Evolutionary conservation across 169 alveolate species (phyloP).

Genomic region (Eimeria maxima): DNA sequence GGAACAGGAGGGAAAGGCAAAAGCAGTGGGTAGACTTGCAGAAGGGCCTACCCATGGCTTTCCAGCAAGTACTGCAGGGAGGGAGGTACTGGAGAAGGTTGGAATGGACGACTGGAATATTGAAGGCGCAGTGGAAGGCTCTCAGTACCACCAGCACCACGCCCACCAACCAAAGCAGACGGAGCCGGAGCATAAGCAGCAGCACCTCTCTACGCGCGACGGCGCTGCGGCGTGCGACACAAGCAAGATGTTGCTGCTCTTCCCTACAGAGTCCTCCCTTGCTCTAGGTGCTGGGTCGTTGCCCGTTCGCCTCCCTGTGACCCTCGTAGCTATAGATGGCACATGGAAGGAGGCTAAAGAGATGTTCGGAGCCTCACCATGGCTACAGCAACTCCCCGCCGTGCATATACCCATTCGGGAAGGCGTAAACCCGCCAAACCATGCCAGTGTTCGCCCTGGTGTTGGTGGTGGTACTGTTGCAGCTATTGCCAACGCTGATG

Average conservation of each 20-base stretch:
- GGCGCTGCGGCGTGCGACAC: constrained; percentile 65
- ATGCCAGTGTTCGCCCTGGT: background rate
- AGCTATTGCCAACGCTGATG: background rate
- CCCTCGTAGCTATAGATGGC: constrained; percentile 80
- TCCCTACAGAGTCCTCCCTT: constrained; percentile 72
- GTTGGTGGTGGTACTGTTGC: background rate
- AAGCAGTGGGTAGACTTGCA: background rate
- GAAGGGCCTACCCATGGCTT: background rate
- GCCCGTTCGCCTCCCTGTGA: constrained; percentile 78
- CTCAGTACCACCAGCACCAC: background rate
- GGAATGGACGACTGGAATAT: background rate
- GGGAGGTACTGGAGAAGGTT: constrained; percentile 9
- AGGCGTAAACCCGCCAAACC: background rate
- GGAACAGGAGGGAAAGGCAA: background rate
- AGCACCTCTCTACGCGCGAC: constrained; percentile 56
- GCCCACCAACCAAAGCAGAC: background rate
- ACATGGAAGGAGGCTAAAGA: constrained; percentile 82
- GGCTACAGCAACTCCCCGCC: constrained; percentile 79
- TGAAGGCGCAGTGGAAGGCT: background rate
- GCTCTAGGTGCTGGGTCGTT: constrained; percentile 53
- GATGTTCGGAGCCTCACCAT: constrained; percentile 71
- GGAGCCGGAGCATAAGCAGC: constrained; percentile 50
- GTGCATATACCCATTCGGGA: constrained; percentile 31
- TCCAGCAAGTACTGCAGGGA: background rate
- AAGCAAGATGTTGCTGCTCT: constrained; percentile 27